These are phyloP conservation scores for Astrothelium macrocarpum DNA, from an alignment of 495 filamentous ascomycete species.

Conservation along the genomic window DNA sequence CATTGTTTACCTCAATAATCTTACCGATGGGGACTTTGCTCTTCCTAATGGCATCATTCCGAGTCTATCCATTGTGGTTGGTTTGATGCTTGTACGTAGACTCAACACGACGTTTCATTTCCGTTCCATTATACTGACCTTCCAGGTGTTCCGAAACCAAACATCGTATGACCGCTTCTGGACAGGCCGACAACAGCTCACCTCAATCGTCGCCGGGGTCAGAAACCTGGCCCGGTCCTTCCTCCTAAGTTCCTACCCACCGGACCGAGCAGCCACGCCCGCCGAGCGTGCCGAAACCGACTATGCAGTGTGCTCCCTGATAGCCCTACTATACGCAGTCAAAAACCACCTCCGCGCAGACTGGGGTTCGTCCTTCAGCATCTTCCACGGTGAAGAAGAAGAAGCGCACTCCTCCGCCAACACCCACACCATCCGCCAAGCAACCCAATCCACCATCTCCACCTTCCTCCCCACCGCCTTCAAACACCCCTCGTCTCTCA, in stretches of 20 bases:
- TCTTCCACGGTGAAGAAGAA: not conserved
- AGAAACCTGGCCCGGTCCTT: slow-evolving; percentile 56
- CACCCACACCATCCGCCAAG: slow-evolving; percentile 28
- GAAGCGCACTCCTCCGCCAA: slow-evolving; percentile 27
- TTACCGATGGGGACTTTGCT: slow-evolving; percentile 45
- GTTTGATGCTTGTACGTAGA: slow-evolving; percentile 53
- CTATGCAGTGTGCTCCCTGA: slow-evolving; percentile 47
- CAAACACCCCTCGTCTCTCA: not conserved
- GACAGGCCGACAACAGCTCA: slow-evolving; percentile 55
- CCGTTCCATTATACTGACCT: not conserved
- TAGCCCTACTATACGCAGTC: slow-evolving; percentile 64
- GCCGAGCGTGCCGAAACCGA: slow-evolving; percentile 53
- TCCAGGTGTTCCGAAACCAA: slow-evolving; percentile 54
- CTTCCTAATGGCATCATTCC: slow-evolving; percentile 62
- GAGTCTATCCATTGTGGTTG: slow-evolving; percentile 69
- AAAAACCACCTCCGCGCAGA: slow-evolving; percentile 69
- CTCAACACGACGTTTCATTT: not conserved
- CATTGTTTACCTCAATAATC: slow-evolving; percentile 53
- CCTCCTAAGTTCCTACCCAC: slow-evolving; percentile 37
- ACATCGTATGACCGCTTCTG: slow-evolving; percentile 66
- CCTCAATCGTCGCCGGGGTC: slow-evolving; percentile 47
- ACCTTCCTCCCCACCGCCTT: not conserved
- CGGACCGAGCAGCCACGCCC: slow-evolving; percentile 21
- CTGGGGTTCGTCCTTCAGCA: slow-evolving; percentile 47
- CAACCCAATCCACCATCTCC: slow-evolving; percentile 9